Conservation (phyloP, 78 protist species). For the Pigoraptor vietnamica region DNA sequence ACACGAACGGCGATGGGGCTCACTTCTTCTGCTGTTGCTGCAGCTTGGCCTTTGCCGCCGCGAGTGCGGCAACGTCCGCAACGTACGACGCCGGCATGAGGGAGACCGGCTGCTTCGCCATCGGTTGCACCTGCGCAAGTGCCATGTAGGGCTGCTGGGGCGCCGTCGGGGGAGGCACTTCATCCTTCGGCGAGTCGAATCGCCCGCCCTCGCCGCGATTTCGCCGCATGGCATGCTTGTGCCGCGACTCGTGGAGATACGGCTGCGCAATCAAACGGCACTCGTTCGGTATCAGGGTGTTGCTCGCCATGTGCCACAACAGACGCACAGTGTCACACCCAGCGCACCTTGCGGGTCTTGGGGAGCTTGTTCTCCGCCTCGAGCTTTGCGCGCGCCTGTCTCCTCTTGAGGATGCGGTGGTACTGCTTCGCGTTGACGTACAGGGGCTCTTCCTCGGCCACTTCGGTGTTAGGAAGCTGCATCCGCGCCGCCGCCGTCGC, state of each 20-base stretch:
- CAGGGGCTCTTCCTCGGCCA: conserved; percentile 62
- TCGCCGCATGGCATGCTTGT: conserved; percentile 72
- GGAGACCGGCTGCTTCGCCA: no score
- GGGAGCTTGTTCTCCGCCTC: conserved; percentile 41
- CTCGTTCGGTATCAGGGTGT: no score
- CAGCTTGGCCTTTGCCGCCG: no score
- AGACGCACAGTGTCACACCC: no score
- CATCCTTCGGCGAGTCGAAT: conserved; percentile 7
- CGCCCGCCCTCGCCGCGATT: conserved; percentile 74
- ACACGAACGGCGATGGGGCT: not conserved
- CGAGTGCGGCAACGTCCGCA: no score
- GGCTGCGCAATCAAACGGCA: not conserved
- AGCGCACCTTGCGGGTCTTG: conserved; percentile 30
- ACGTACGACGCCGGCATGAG: no score
- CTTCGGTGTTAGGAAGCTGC: no score
- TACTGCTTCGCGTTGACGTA: conserved; percentile 82
- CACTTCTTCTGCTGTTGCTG: no score
- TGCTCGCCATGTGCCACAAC: no score
- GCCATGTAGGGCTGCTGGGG: not conserved
- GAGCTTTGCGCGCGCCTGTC: conserved; percentile 63
- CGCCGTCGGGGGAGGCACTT: not conserved
- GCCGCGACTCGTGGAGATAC: conserved; percentile 73
- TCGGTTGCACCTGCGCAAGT: not conserved
- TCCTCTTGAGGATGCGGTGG: conserved; percentile 66
- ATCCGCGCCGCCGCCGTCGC: no score